Evolutionary conservation across 768 basidiomycete genomes (phyloP), one percentile per base, ranked within the genome.

Genomic region (Aureoboletus auriporus): DNA sequence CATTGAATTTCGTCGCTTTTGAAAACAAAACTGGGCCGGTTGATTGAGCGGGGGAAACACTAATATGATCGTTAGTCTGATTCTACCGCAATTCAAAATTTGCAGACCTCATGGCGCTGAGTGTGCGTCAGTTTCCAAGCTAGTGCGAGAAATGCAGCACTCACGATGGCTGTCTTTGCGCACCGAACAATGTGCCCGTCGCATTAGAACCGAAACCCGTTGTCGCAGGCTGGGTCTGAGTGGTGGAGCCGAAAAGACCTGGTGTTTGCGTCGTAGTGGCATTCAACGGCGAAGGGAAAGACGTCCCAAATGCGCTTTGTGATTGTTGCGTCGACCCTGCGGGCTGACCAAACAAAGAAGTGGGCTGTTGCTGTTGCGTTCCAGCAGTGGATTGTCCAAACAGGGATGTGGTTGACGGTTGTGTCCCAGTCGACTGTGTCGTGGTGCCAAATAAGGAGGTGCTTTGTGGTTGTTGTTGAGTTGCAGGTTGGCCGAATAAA

Each of bases 1-100:
- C 89, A 46, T 91, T 92, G 66, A 89, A 92, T 60, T 89, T 91
- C 1, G 87, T 88, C 0, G 74, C 71, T 48, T 71, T 76, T 27
- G 71, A 71, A 37, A 73, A 70, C 16, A 64, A 12, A 30, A 60
- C 51, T 16, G 60, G 62, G 7, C 64, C 67, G 4, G 54, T 57
- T 6, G 50, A 8, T 51, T 69, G 67, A 49, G 60, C 50, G 17
- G 67, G 63, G 2, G 67, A 67, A 36, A 64, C 50, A 20, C 65
- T 70, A 35, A 39, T 13, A 11, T n/a, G 17, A 52, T 37, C 14
- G n/a, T 51, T 31, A 62, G 39, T 46, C 8, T 30, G 6, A 26
- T 13, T 11, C 35, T 20, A 28, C 6, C 5, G 28, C 7, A 14
- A 10, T 30, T 27, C 31, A 17, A 23, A 43, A 26, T 38, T 14